Base-by-base conservation (phyloP, 202 grass and related monocot genomes). In the Saccharum hybrid region DNA sequence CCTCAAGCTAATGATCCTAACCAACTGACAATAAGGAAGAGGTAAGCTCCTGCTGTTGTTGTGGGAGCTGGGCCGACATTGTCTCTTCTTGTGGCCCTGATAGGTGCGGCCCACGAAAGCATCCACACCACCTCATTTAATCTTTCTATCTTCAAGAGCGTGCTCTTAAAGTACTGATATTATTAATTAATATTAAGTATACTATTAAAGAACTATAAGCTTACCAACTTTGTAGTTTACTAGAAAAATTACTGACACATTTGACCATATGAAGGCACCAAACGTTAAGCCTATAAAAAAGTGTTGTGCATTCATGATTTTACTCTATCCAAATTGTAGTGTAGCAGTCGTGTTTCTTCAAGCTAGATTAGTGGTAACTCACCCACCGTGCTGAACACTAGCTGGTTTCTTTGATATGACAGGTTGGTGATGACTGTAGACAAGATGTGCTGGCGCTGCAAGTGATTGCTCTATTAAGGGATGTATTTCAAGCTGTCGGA, bases 371-470 rank as follows among this genome's bases (percentile, higher is more conserved):
- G 11, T 52, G 68, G 37, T 3, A 36, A 68, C 72, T 41, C 28
- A 54, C 70, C 54, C 60, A 57, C 19, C 78, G 19, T 84, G 23
- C 63, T 76, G 83, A 63, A 83, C 43, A n/a, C 61, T 63, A 82
- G 19, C 80, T 72, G 59, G 22, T 56, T 79, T 84, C 71, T 82
- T 54, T 86, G 74, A 19, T 81, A 77, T 74, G 84, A 86, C 76
- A 99, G 96, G 96, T 99, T 82, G 96, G 96, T 89, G 96, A 99
- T 94, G 96, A 99, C 86, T 99, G 96, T 90, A 93, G 96, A 81
- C 96, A 99, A 88, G 96, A 99, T 92, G 91, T 99, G 86, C 84
- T 99, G 69, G 96, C 96, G 4, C 96, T 99, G 73, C 96, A 99
- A 92, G 96, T 96, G 76, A 96, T 99, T 85, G 38, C 96, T 54